Evolutionary conservation across 148 eudicot genomes (phyloP).

Genomic region (Spergularia marina): DNA sequence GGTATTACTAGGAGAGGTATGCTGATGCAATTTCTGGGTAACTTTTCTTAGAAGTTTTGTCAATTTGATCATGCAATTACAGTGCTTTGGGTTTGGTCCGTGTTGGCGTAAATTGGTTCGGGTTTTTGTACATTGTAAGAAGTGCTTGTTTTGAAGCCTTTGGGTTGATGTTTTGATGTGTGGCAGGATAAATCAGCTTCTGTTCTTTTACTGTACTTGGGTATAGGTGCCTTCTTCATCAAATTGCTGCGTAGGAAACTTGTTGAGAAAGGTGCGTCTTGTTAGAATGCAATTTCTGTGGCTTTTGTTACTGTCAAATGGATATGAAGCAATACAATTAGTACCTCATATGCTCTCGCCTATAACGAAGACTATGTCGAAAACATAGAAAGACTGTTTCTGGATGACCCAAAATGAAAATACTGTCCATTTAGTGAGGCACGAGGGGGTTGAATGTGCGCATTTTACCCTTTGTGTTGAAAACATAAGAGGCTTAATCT

Average conservation of each 20-base stretch:
- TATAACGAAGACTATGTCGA: too few relatives aligned
- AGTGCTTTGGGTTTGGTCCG: not conserved
- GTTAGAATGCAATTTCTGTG: not conserved
- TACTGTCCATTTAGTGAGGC: too few relatives aligned
- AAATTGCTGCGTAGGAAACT: constrained; percentile 34
- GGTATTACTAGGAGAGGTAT: constrained; percentile 21
- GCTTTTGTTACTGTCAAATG: not conserved
- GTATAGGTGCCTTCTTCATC: constrained; percentile 35
- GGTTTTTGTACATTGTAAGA: not conserved
- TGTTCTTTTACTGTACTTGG: not conserved
- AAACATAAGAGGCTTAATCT: too few relatives aligned
- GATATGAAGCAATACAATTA: too few relatives aligned
- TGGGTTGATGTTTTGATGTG: constrained; percentile 12
- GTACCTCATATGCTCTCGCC: too few relatives aligned
- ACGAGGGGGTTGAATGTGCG: too few relatives aligned
- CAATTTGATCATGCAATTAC: constrained; percentile 24
- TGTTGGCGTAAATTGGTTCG: not conserved
- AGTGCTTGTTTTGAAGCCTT: not conserved
- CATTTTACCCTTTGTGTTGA: too few relatives aligned
- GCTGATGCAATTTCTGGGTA: constrained; percentile 1
- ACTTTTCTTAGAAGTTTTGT: not conserved
- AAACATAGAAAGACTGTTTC: too few relatives aligned
- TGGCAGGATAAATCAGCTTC: constrained; percentile 25
- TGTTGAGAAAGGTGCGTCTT: constrained; percentile 63
- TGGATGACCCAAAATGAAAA: too few relatives aligned